These are phyloP conservation scores for Phascolomyces articulosus DNA, from an alignment of 371 early-diverging fungal species.

Conservation along the genomic window DNA sequence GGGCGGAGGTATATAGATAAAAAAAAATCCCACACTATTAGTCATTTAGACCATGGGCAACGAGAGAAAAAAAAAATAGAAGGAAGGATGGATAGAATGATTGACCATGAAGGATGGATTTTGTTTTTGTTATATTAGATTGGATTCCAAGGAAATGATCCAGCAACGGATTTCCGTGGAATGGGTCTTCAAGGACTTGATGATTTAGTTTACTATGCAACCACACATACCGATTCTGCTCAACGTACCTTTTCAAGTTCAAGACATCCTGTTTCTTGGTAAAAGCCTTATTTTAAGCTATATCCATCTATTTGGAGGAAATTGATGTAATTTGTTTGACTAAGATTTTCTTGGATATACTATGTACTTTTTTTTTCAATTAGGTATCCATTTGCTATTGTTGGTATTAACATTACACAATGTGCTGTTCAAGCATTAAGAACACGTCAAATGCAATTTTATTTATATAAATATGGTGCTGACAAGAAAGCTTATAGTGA, in stretches of 20 bases:
- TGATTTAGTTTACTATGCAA: slow-evolving; percentile 73
- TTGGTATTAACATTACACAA: slow-evolving; percentile 81
- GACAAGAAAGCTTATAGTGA: slow-evolving; percentile 62
- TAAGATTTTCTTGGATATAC: too few species aligned
- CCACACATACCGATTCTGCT: slow-evolving; percentile 58
- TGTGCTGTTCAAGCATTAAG: slow-evolving; percentile 67
- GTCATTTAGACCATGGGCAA: too few species aligned
- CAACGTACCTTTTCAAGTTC: slow-evolving; percentile 57
- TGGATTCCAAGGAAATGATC: slow-evolving; percentile 85
- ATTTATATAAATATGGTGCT: slow-evolving; percentile 63
- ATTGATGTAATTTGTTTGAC: too few species aligned
- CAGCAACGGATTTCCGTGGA: slow-evolving; percentile 88
- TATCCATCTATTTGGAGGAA: too few species aligned
- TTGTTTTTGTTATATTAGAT: slow-evolving; percentile 51
- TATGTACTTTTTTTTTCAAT: background rate
- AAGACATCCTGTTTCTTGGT: slow-evolving; percentile 51
- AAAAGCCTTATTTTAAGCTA: too few species aligned
- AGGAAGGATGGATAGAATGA: slow-evolving; percentile 7
- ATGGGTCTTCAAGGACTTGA: slow-evolving; percentile 84
- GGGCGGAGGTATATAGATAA: slow-evolving; percentile 70
- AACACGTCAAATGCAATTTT: slow-evolving; percentile 68
- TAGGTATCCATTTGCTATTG: slow-evolving; percentile 83
- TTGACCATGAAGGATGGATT: too few species aligned
- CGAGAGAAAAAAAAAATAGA: too few species aligned
- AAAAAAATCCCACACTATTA: too few species aligned